Conservation (phyloP, 305 asterid genomes). For the Rubia peregrina region DNA sequence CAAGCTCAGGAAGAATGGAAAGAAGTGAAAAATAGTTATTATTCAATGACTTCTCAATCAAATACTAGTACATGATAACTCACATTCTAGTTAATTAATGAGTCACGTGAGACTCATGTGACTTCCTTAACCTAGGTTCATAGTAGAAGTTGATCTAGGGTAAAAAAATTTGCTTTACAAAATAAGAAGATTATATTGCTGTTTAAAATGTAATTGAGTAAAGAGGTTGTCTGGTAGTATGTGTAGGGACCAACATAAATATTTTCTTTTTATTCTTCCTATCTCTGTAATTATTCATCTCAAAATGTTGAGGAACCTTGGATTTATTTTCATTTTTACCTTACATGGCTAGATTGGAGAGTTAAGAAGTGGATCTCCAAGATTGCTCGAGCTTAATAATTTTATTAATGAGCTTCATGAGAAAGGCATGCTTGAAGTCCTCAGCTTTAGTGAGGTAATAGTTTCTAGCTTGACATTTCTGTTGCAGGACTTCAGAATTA, state of each 20-base stretch:
- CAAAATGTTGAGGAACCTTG: background rate
- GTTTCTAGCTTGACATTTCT: background rate
- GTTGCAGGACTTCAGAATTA: background rate
- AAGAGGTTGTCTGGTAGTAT: background rate
- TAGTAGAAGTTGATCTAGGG: background rate
- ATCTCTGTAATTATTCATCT: background rate
- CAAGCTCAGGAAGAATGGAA: too few relatives aligned
- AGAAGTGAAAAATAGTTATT: too few relatives aligned
- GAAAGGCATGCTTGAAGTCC: constrained; percentile 77
- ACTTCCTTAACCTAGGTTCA: background rate
- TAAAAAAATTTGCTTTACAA: background rate
- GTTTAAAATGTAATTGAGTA: background rate
- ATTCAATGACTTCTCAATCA: too few relatives aligned
- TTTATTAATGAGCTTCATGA: constrained; percentile 64
- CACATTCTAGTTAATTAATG: background rate
- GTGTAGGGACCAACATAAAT: background rate
- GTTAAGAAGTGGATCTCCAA: constrained; percentile 96
- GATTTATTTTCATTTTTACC: constrained; percentile 15
- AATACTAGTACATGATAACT: too few relatives aligned
- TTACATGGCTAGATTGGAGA: constrained; percentile 72
- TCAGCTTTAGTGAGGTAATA: constrained; percentile 89
- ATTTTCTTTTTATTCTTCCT: background rate
- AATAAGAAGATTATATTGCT: background rate
- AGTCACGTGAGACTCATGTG: background rate
- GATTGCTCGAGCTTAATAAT: constrained; percentile 82